These are phyloP conservation scores for Arthroderma sp. DNA, from an alignment of 2,329 filamentous ascomycete genomes.

Conservation along the genomic window DNA sequence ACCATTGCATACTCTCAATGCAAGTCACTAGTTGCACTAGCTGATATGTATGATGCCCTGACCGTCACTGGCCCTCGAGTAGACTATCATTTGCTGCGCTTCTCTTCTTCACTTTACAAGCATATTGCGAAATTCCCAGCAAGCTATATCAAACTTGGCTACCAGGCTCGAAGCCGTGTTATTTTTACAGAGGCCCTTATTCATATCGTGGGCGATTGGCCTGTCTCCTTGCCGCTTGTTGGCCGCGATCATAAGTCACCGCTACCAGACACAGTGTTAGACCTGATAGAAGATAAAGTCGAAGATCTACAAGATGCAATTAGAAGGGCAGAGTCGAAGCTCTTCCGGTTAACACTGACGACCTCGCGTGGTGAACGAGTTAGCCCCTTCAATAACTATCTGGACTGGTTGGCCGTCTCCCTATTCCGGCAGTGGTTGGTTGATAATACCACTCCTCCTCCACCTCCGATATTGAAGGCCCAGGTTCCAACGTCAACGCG, in stretches of 20 bases:
- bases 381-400: constrained; percentile 62
- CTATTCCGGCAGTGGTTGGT: constrained; percentile 89
- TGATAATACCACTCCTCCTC: constrained; percentile 70
- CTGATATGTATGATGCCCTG: constrained; percentile 90
- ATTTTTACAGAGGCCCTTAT: constrained; percentile 81
- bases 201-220: constrained; percentile 93
- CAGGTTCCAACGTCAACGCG: not conserved
- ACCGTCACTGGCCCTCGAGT: constrained; percentile 77
- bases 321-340: constrained; percentile 62
- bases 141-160: constrained; percentile 80
- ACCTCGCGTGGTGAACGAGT: constrained; percentile 74
- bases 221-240: constrained; percentile 63
- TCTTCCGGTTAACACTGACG: constrained; percentile 69
- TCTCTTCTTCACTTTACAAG: constrained; percentile 82
- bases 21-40: constrained; percentile 74
- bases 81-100: constrained; percentile 86
- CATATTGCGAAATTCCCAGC: constrained; percentile 95
- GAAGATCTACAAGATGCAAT: constrained; percentile 81
- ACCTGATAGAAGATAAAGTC: constrained; percentile 88
- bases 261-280: constrained; percentile 65
- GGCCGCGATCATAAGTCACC: constrained; percentile 41
- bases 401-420: constrained; percentile 80
- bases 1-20: constrained; percentile 87
- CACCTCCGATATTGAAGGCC: constrained; percentile 38
- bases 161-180: constrained; percentile 68